Base-by-base conservation (phyloP, 257 asterid species). In the Linaria vulgaris region DNA sequence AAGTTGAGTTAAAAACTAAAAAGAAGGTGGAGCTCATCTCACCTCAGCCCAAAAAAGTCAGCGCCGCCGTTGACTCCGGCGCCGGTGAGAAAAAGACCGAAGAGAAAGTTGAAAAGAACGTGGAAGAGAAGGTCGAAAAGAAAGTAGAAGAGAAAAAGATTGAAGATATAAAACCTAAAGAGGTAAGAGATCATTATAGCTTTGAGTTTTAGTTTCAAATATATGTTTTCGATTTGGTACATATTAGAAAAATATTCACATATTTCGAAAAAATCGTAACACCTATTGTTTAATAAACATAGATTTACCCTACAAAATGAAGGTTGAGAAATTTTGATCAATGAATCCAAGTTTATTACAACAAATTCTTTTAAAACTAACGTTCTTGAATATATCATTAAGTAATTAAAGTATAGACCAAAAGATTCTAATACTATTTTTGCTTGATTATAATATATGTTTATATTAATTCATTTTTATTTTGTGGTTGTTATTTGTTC, bases 11-110 rank as follows among this genome's bases (percentile, higher is more conserved):
- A 54, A 89, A 82, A 56, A 87, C 95, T 53, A 92, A 87, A 78
- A 92, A 92, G 89, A 87, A 90, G 84, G 99, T 85, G 57, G 90
- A 71, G 45, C 85, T 89, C 55, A 15, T 89, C 55, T 87, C 96
- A 12, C 95, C 96, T 48, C 97, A 66, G 70, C 88, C 97, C 53
- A 87, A 61, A 17, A 56, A 82, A 61, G 34, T 27, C 34, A 77
- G 79, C 74, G 80, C 59, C 65, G 80, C 41, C 52, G 77, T 63
- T 2, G 75, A 11, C n/a, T 68, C 16, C 14, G 59, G 43, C 25
- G 69, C 49, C 10, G 62, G 23, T 12, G 46, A 15, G 15, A 82
- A 82, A 63, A 82, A 86, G 59, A 20, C 80, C 52, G 62, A 15
- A 12, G 47, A 15, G 15, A 54, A 54, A 38, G 78, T 43, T 1